Percentiles rank a stretch among this genome's conserved stretches.
Conservation (phyloP, 495 filamentous ascomycete species). For the Penicillium bialowiezense region DNA sequence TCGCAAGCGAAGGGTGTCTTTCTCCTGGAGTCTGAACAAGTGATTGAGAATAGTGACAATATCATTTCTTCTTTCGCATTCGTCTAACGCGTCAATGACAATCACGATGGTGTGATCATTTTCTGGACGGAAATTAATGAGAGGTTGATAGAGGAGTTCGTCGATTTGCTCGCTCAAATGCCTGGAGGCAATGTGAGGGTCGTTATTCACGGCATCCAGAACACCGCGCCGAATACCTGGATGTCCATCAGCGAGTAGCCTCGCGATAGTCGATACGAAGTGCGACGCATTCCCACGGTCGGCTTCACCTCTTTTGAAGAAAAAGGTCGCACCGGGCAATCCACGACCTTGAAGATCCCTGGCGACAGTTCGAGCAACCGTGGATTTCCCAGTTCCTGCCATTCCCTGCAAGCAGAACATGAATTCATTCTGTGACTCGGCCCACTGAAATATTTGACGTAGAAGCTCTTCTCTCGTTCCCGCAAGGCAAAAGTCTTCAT, state of each 20-base stretch:
- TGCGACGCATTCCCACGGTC: conserved; percentile 35
- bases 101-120: conserved; percentile 13
- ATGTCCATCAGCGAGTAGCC: conserved; percentile 31
- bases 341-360: conserved; percentile 2
- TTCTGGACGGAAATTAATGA: conserved; percentile 10
- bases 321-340: conserved; percentile 27
- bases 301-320: no score
- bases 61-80: no score
- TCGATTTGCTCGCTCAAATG: conserved; percentile 43
- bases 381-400: conserved; percentile 42
- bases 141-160: conserved; percentile 42
- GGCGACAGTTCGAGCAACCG: conserved; percentile 27
- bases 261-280: conserved; percentile 43
- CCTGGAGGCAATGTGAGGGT: conserved; percentile 31
- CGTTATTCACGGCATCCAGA: conserved; percentile 31
- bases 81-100: no score
- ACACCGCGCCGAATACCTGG: conserved; percentile 29
- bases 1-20: no score
- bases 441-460: conserved; percentile 25
- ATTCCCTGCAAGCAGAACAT: conserved; percentile 40
- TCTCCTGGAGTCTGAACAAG: no score
- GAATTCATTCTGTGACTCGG: conserved; percentile 13
- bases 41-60: no score
- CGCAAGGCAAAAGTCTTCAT: conserved; percentile 22
- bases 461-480: conserved; percentile 30